Evolutionary conservation across 495 filamentous ascomycete species (phyloP).

Genomic region (Delitschia confertaspora): DNA sequence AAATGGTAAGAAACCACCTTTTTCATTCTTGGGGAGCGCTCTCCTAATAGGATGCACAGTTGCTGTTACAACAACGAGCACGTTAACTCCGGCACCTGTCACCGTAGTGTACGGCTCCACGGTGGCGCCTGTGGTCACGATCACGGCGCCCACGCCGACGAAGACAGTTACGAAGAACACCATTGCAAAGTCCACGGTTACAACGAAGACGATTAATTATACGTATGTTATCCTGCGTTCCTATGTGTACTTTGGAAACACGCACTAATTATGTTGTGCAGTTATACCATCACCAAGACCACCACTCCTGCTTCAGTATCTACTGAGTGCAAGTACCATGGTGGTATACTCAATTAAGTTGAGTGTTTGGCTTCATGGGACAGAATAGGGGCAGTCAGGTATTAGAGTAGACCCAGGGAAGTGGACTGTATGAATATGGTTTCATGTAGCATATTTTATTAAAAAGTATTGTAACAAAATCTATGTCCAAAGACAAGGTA

Average conservation of each 20-base stretch:
- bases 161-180: constrained; percentile 18
- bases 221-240: constrained; percentile 14
- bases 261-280: neutral
- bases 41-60: neutral
- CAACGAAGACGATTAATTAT: constrained; percentile 12
- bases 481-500: no score
- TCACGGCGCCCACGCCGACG: constrained; percentile 28
- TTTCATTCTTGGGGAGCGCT: neutral
- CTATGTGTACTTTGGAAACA: neutral
- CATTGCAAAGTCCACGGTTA: constrained; percentile 19
- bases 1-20: constrained; percentile 6
- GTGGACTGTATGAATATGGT: no score
- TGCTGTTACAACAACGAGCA: constrained; percentile 4
- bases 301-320: constrained; percentile 18
- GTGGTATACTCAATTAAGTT: constrained; percentile 24
- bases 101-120: constrained; percentile 21
- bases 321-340: constrained; percentile 16
- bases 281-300: constrained; percentile 20
- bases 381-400: no score
- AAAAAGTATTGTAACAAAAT: no score
- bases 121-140: constrained; percentile 17
- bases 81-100: constrained; percentile 23
- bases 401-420: no score
- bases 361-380: no score
- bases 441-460: no score